Conservation (phyloP, 345 rosid genomes). For the Sisymbrium altissimum region DNA sequence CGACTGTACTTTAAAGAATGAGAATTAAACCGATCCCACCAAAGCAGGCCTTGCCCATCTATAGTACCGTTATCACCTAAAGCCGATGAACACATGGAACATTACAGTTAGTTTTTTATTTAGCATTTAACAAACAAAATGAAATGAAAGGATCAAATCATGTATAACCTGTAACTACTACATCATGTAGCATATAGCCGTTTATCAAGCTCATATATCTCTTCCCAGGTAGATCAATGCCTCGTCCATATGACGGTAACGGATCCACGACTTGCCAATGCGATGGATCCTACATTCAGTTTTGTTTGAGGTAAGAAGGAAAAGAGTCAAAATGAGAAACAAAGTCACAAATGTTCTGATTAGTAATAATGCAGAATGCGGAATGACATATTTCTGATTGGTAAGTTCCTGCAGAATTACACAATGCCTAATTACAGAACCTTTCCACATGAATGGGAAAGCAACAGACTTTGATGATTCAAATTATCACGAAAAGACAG, state of each 20-base stretch:
- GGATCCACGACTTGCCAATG: slow-evolving; percentile 43
- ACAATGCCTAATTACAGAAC: no score
- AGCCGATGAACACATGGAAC: background rate
- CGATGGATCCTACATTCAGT: slow-evolving; percentile 34
- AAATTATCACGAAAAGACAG: no score
- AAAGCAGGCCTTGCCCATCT: slow-evolving; percentile 59
- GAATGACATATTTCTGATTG: background rate
- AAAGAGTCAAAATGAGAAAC: background rate
- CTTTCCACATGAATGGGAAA: background rate
- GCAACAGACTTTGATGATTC: background rate
- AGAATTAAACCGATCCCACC: slow-evolving; percentile 61
- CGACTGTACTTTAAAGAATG: slow-evolving; percentile 40
- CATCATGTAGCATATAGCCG: slow-evolving; percentile 39
- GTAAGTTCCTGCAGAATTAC: background rate
- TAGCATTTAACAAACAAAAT: background rate
- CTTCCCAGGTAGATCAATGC: slow-evolving; percentile 43
- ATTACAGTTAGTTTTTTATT: background rate
- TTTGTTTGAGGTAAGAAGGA: background rate
- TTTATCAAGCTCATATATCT: slow-evolving; percentile 48
- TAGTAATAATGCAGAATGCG: background rate
- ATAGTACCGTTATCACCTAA: slow-evolving; percentile 63
- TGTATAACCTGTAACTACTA: slow-evolving; percentile 46
- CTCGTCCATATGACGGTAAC: slow-evolving; percentile 50
- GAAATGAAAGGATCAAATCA: background rate
- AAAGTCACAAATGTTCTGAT: background rate